Evolutionary conservation across 257 asterid genomes (phyloP), one percentile per base, ranked within the genome.

Genomic region (Plantago elongata): DNA sequence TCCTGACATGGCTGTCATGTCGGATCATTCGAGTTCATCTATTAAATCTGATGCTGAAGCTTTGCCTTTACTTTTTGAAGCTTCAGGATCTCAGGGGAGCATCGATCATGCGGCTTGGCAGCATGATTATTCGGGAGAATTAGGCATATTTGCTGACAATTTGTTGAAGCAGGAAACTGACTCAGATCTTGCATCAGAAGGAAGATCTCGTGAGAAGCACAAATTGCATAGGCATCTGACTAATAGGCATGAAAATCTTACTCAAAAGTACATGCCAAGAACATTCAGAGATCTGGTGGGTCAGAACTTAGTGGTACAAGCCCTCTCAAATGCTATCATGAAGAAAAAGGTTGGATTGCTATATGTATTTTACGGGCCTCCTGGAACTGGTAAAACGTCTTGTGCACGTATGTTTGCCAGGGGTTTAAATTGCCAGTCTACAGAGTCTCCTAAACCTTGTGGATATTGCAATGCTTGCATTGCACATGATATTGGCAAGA

Each of bases 311-410:
- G 97, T 83, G 6, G 96, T 82, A 10, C 94, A 79, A 70, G 99
- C 96, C 69, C 95, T 93, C 60, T 80, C 94, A 5, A 93, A 93
- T 54, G 90, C 97, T 54, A 84, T 85, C 13, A 61, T 45, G 42
- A 87, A 56, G 65, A 80, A 85, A 73, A 87, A 83, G 59, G 76
- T 90, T 9, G 89, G 95, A 60, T 75, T 83, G 78, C 82, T 90
- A 51, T 88, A 88, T 51, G 88, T 85, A 72, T 90, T 90, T 71
- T 79, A 85, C 34, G 98, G 96, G 71, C 95, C 95, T 60, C 86
- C 78, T 62, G 98, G 98, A 70, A 90, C 96, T 34, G 96, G 96
- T 45, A 90, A 90, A 79, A 88, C 95, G 43, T 72, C 91, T 4
- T 78, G 89, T 68, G 98, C 95, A 2, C 89, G 88, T 29, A 81